Evolutionary conservation across 768 basidiomycete species (phyloP).

Genomic region (Leccinum broughii): DNA sequence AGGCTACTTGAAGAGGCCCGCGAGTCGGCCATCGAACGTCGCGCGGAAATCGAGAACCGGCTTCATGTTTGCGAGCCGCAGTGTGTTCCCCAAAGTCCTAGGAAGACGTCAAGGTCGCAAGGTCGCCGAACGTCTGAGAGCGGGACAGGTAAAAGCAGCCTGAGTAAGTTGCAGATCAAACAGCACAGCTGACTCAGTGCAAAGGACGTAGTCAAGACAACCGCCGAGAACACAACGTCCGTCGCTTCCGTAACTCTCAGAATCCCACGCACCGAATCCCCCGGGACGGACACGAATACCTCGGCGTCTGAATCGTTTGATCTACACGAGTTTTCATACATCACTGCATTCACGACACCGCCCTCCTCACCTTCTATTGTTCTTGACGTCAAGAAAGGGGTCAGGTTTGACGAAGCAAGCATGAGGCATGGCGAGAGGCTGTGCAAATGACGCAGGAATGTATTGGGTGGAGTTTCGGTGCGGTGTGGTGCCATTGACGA

Average conservation of each 20-base stretch:
- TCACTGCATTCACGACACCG: constrained; percentile 34
- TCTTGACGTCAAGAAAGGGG: constrained; percentile 14
- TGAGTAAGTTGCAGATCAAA: background rate
- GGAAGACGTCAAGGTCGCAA: constrained; percentile 23
- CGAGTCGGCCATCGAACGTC: constrained; percentile 9
- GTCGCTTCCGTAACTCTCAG: constrained; percentile 14
- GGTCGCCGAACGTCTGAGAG: constrained; percentile 14
- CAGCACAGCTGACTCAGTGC: background rate
- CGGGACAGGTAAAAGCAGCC: constrained; percentile 15
- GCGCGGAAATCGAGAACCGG: constrained; percentile 1
- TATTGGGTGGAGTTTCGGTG: constrained; percentile 14
- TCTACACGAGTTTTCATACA: constrained; percentile 33
- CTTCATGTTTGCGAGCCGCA: constrained; percentile 6
- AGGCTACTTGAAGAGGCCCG: constrained; percentile 28
- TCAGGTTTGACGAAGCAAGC: constrained; percentile 8
- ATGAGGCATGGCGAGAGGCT: constrained; percentile 13
- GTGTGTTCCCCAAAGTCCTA: constrained; percentile 15
- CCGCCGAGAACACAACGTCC: constrained; percentile 9
- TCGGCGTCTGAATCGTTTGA: constrained; percentile 22
- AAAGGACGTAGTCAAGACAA: constrained; percentile 5
- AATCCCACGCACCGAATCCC: constrained; percentile 14
- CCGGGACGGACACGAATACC: constrained; percentile 10
- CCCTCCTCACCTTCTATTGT: constrained; percentile 27
- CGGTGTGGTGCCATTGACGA: constrained; percentile 2
- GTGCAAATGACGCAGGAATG: constrained; percentile 6